phyloP scores from a whole-genome alignment of 1,284 basidiomycete genomes.

The Cutaneotrichosporon cutaneum region DNA sequence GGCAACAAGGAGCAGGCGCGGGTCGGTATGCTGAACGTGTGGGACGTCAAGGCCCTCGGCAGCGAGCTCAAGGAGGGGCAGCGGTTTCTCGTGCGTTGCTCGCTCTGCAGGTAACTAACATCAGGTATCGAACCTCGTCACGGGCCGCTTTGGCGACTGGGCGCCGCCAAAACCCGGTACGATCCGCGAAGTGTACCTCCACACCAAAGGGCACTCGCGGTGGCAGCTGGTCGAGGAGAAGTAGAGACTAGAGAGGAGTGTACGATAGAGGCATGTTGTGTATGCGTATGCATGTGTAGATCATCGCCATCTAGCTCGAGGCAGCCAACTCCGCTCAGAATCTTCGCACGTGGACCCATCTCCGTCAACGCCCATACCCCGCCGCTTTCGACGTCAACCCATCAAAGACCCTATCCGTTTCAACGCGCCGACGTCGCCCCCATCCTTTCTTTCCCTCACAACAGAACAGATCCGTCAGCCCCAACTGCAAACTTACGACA shows the following conservation, averaged over 20 bases:
- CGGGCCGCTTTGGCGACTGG: constrained; percentile 63
- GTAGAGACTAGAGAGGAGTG: neutral
- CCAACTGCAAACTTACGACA: too few species aligned
- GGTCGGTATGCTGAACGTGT: constrained; percentile 73
- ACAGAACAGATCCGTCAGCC: too few species aligned
- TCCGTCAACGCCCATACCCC: too few species aligned
- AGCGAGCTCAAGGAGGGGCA: constrained; percentile 66
- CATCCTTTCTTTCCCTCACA: too few species aligned
- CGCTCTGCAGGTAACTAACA: neutral
- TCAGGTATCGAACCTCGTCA: constrained; percentile 65
- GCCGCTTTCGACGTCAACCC: too few species aligned
- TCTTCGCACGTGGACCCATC: too few species aligned
- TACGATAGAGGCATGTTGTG: neutral
- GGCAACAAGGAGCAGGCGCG: constrained; percentile 58
- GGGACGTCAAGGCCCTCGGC: constrained; percentile 67
- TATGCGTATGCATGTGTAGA: constrained; percentile 2
- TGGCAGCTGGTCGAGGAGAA: constrained; percentile 53
- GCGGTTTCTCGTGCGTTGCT: constrained; percentile 61
- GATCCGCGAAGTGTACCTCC: constrained; percentile 63
- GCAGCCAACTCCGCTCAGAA: too few species aligned
- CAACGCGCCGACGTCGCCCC: too few species aligned
- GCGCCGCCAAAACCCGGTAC: constrained; percentile 53
- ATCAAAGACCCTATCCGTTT: too few species aligned
- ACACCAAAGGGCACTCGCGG: constrained; percentile 62
- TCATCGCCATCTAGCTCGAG: too few species aligned